A percentile compares a stretch with the other conserved stretches of the same genome.
Evolutionary conservation across 1,284 basidiomycete species (phyloP).

Genomic region (Cryptococcus neoformans): DNA sequence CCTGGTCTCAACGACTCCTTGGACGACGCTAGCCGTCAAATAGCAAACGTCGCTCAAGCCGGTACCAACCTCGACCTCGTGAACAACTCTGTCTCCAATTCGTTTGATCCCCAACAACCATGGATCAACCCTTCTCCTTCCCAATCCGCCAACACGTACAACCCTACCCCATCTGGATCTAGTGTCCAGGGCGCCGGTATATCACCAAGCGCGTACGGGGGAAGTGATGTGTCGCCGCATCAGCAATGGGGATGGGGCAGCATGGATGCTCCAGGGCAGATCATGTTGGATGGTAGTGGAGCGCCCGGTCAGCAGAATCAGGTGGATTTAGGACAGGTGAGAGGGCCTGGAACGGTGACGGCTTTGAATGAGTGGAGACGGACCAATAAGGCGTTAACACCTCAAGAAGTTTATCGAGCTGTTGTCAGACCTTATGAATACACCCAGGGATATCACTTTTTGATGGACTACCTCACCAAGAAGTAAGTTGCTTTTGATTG

Average conservation of each 20-base stretch:
- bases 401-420: slow-evolving; percentile 62
- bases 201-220: neutral
- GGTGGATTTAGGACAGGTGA: slow-evolving; percentile 1
- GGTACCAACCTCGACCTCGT: neutral
- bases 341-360: neutral
- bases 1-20: slow-evolving; percentile 13
- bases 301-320: neutral
- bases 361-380: neutral
- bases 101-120: slow-evolving; percentile 7
- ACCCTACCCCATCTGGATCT: slow-evolving; percentile 3
- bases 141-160: neutral
- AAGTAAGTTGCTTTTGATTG: slow-evolving; percentile 54
- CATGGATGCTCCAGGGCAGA: neutral
- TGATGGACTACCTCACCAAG: slow-evolving; percentile 85
- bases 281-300: slow-evolving; percentile 4
- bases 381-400: slow-evolving; percentile 5
- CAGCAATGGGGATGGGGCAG: neutral
- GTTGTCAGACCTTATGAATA: slow-evolving; percentile 85
- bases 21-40: slow-evolving; percentile 15
- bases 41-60: slow-evolving; percentile 1
- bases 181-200: neutral
- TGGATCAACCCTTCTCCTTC: slow-evolving; percentile 14
- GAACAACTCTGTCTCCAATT: slow-evolving; percentile 1
- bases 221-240: slow-evolving; percentile 1
- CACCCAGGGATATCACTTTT: slow-evolving; percentile 87